phyloP scores from a whole-genome alignment of 345 rosid species.

The Rubroshorea leprosula region DNA sequence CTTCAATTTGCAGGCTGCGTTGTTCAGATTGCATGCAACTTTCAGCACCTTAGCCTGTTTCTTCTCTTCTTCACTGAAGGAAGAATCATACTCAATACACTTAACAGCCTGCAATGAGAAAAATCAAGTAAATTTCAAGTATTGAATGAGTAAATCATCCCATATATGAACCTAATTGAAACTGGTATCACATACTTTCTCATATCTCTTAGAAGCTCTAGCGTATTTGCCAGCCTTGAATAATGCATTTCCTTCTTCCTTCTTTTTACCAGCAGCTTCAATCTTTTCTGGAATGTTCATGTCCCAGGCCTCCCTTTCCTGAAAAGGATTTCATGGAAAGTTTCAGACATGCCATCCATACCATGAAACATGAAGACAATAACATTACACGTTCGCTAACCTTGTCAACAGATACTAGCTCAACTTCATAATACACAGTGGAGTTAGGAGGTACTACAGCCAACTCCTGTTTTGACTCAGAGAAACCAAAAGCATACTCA shows the following conservation, averaged over 20 bases:
- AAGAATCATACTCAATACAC: constrained; percentile 66
- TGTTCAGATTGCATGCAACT: constrained; percentile 75
- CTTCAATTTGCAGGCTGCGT: constrained; percentile 87
- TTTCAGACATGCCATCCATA: background rate
- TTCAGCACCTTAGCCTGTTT: constrained; percentile 70
- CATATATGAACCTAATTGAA: background rate
- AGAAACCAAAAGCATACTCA: constrained; percentile 77
- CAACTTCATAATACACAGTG: constrained; percentile 66
- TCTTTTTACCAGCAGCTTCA: constrained; percentile 83
- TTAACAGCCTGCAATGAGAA: constrained; percentile 61
- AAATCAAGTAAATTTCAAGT: background rate
- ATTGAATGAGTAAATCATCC: background rate
- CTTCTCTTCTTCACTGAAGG: constrained; percentile 80
- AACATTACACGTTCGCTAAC: constrained; percentile 24
- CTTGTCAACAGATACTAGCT: constrained; percentile 69
- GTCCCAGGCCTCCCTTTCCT: constrained; percentile 98
- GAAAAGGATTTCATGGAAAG: constrained; percentile 7
- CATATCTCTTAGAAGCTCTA: constrained; percentile 80
- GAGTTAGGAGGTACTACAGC: constrained; percentile 73
- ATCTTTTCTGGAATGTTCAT: constrained; percentile 85
- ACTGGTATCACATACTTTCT: constrained; percentile 46
- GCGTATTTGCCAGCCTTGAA: constrained; percentile 79
- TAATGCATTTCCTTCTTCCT: constrained; percentile 83
- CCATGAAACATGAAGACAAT: background rate
- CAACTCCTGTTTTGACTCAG: constrained; percentile 66